These are phyloP conservation scores for Solanum chaucha DNA, from an alignment of 257 asterid species.

Conservation along the genomic window DNA sequence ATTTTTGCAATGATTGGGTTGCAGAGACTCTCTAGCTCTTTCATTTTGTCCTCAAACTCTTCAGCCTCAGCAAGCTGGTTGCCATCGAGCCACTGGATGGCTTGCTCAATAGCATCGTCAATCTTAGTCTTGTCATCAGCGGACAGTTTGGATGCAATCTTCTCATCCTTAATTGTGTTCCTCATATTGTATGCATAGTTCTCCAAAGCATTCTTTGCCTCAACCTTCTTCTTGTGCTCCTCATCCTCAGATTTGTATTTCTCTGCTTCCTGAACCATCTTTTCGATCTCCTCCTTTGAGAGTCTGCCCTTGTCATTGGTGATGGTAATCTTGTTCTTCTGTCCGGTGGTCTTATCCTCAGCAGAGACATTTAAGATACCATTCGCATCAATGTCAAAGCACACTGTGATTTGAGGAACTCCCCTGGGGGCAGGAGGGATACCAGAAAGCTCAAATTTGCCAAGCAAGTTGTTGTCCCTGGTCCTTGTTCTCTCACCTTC, in stretches of 20 bases:
- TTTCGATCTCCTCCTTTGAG: conserved; percentile 76
- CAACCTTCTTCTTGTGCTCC: conserved; percentile 82
- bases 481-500: conserved; percentile 79
- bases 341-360: conserved; percentile 82
- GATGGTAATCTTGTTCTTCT: conserved; percentile 84
- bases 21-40: conserved; percentile 75
- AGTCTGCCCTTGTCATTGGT: conserved; percentile 80
- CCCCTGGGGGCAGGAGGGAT: conserved; percentile 85
- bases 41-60: conserved; percentile 82
- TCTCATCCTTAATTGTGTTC: conserved; percentile 75
- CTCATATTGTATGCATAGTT: conserved; percentile 86
- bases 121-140: conserved; percentile 59
- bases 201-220: conserved; percentile 67
- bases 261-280: conserved; percentile 87
- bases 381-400: conserved; percentile 78
- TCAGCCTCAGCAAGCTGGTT: conserved; percentile 73
- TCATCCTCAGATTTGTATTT: conserved; percentile 79
- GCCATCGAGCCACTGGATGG: conserved; percentile 59
- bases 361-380: conserved; percentile 78
- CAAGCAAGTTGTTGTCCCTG: conserved; percentile 62
- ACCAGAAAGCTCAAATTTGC: conserved; percentile 77
- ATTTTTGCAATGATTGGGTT: conserved; percentile 78
- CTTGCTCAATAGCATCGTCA: conserved; percentile 53
- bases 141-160: conserved; percentile 55
- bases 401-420: conserved; percentile 74